These are phyloP conservation scores for Diaporthe citri DNA, from an alignment of 2,329 filamentous ascomycete genomes.

Conservation along the genomic window DNA sequence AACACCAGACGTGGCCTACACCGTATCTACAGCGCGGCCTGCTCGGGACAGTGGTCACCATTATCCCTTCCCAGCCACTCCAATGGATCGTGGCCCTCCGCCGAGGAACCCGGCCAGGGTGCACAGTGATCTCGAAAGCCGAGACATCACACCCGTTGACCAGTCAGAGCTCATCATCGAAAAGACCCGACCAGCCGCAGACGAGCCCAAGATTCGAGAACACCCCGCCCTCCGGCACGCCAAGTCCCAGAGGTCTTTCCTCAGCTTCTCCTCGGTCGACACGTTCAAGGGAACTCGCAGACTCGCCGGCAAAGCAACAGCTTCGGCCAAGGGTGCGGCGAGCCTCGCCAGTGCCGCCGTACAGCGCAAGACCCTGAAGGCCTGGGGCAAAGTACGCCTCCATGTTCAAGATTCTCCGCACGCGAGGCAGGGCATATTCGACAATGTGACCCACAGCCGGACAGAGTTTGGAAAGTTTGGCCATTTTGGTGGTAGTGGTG, in stretches of 20 bases:
- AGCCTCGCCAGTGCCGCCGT: slow-evolving; percentile 35
- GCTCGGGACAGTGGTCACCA: not conserved
- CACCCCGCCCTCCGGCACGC: slow-evolving; percentile 35
- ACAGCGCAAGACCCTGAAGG: slow-evolving; percentile 32
- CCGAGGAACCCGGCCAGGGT: slow-evolving; percentile 34
- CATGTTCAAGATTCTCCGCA: slow-evolving; percentile 30
- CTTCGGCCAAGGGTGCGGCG: slow-evolving; percentile 35
- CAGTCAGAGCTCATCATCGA: slow-evolving; percentile 23
- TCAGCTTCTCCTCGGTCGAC: slow-evolving; percentile 36
- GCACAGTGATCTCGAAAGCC: slow-evolving; percentile 1
- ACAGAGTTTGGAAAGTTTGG: not conserved
- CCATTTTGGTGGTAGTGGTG: slow-evolving; percentile 14
- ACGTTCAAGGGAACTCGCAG: slow-evolving; percentile 33
- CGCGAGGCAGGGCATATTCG: slow-evolving; percentile 31
- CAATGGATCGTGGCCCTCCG: slow-evolving; percentile 19
- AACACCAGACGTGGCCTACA: slow-evolving; percentile 45
- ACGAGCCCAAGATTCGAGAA: not conserved
- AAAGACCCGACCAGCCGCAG: slow-evolving; percentile 13
- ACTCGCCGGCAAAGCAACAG: slow-evolving; percentile 35
- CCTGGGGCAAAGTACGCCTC: slow-evolving; percentile 28
- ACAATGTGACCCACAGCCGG: slow-evolving; percentile 8
- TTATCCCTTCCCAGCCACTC: slow-evolving; percentile 1
- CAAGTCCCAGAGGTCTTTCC: slow-evolving; percentile 36
- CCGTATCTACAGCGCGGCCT: not conserved
- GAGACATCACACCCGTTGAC: slow-evolving; percentile 16